Percentiles rank a stretch among this genome's conserved stretches.
These are phyloP conservation scores for Mycena rosella DNA, from an alignment of 768 basidiomycete genomes.

Conservation along the genomic window DNA sequence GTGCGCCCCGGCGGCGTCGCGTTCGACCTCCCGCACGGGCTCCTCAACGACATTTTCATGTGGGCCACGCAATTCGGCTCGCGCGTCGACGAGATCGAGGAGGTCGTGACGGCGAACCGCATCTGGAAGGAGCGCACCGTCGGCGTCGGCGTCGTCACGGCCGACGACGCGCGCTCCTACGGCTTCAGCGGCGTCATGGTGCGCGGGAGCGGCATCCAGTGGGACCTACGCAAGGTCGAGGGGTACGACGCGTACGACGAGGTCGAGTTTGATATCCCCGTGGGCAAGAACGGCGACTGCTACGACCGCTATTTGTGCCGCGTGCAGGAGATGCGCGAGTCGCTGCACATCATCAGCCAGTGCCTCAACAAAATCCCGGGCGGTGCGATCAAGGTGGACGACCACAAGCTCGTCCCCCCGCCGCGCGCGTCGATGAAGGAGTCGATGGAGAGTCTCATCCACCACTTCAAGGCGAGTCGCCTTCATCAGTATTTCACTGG, in stretches of 20 bases:
- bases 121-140: slow-evolving; percentile 98
- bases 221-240: slow-evolving; percentile 92
- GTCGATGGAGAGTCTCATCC: slow-evolving; percentile 97
- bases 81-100: slow-evolving; percentile 96
- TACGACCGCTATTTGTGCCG: slow-evolving; percentile 98
- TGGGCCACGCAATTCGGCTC: slow-evolving; percentile 96
- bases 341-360: slow-evolving; percentile 80
- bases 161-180: slow-evolving; percentile 92
- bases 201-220: slow-evolving; percentile 91
- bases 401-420: slow-evolving; percentile 97
- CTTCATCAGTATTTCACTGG: neutral
- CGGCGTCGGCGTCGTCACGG: slow-evolving; percentile 91
- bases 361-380: slow-evolving; percentile 98
- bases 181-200: slow-evolving; percentile 98
- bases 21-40: slow-evolving; percentile 96
- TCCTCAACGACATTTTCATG: slow-evolving; percentile 98
- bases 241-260: slow-evolving; percentile 98
- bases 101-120: slow-evolving; percentile 96
- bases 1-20: slow-evolving; percentile 98
- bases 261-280: slow-evolving; percentile 98
- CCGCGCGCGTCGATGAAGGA: slow-evolving; percentile 99
- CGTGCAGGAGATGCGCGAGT: slow-evolving; percentile 98
- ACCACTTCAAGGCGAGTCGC: slow-evolving; percentile 90
- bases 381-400: slow-evolving; percentile 94
- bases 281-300: slow-evolving; percentile 97